Conservation (phyloP, 106 monocot species). For the Vanilla planifolia region DNA sequence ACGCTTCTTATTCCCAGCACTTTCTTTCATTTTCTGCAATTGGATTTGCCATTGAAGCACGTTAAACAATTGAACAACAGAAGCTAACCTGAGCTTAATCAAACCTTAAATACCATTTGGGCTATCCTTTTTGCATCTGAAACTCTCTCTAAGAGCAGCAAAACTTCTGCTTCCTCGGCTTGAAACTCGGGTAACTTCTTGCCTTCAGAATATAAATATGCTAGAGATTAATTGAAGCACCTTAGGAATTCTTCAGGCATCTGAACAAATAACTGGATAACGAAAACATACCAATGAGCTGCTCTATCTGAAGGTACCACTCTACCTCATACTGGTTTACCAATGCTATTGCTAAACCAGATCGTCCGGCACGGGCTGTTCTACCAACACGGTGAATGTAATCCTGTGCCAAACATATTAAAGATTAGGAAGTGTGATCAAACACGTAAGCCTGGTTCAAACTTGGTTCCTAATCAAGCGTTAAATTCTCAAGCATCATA, state of each 20-base stretch:
- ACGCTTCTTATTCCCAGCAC: conserved; percentile 32
- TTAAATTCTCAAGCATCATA: too few relatives aligned
- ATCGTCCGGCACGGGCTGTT: conserved; percentile 74
- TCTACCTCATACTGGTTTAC: conserved; percentile 88
- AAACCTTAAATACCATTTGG: conserved; percentile 30
- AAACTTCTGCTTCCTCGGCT: conserved; percentile 34
- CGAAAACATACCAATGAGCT: conserved; percentile 53
- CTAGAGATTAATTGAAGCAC: neutral
- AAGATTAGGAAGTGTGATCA: neutral
- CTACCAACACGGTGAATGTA: conserved; percentile 89
- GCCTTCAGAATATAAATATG: conserved; percentile 21
- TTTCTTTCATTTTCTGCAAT: conserved; percentile 53
- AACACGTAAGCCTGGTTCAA: too few relatives aligned
- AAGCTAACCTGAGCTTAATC: neutral
- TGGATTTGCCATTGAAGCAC: neutral
- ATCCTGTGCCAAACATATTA: conserved; percentile 37
- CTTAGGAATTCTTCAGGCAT: too few relatives aligned
- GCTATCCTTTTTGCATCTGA: conserved; percentile 52
- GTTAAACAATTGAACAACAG: neutral
- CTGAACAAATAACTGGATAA: too few relatives aligned
- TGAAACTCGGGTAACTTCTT: conserved; percentile 37
- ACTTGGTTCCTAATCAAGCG: too few relatives aligned
- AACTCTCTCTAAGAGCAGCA: conserved; percentile 38
- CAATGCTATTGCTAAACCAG: conserved; percentile 73
- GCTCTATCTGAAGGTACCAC: conserved; percentile 73